A percentile compares a stretch with the other conserved stretches of the same genome.
These are phyloP conservation scores for Cyberlindnera euphorbiiphila DNA, from an alignment of 805 yeast genomes.

Conservation along the genomic window DNA sequence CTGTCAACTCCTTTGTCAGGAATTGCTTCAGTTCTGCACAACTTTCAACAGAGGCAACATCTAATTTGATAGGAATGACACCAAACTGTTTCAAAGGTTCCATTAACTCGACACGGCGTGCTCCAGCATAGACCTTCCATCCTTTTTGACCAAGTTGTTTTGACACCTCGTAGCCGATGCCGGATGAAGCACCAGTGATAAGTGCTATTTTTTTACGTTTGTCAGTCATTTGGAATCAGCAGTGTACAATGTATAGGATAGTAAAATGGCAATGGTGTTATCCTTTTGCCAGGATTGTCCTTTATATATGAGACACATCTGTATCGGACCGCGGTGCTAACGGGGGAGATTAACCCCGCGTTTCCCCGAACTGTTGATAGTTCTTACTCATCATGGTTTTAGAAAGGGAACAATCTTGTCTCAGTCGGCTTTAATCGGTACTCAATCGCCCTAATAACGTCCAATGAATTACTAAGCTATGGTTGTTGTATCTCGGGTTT, in stretches of 20 bases:
- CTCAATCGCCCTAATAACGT: no score
- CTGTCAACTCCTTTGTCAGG: constrained; percentile 38
- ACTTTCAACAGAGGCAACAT: constrained; percentile 51
- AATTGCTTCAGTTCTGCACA: constrained; percentile 40
- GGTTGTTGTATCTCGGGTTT: no score
- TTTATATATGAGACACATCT: no score
- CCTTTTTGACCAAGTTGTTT: constrained; percentile 48
- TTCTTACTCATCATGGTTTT: no score
- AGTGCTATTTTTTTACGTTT: constrained; percentile 33
- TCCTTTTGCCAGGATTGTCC: background rate
- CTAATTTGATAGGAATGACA: constrained; percentile 47
- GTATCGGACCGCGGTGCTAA: no score
- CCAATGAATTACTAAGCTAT: no score
- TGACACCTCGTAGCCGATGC: constrained; percentile 49
- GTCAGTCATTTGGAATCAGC: background rate
- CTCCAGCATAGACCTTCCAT: constrained; percentile 66
- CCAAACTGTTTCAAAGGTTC: constrained; percentile 39
- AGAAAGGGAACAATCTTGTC: no score
- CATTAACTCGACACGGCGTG: constrained; percentile 64
- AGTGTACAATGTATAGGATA: no score
- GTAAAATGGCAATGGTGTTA: no score
- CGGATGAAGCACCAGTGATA: constrained; percentile 55
- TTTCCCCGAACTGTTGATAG: no score
- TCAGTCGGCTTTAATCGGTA: no score
- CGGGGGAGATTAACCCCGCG: no score